These are phyloP conservation scores for Emmonsia crescens DNA, from an alignment of 2,329 filamentous ascomycete genomes.

Conservation along the genomic window DNA sequence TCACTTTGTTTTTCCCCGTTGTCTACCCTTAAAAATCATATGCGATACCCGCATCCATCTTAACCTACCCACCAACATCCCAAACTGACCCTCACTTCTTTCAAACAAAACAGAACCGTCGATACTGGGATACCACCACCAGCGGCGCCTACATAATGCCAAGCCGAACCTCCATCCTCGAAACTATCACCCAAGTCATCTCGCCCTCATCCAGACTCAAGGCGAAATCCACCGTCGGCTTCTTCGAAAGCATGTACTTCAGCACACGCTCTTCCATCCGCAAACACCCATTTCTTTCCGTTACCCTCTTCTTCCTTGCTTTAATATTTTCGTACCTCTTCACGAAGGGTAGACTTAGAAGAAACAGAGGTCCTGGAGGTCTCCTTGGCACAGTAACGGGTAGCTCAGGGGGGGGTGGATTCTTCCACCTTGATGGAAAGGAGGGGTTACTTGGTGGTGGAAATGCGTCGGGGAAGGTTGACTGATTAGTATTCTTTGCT, in stretches of 20 bases:
- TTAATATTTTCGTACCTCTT: conserved; percentile 23
- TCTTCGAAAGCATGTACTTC: conserved; percentile 38
- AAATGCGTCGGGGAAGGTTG: conserved; percentile 35
- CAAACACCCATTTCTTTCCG: conserved; percentile 35
- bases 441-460: conserved; percentile 34
- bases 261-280: conserved; percentile 32
- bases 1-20: neutral
- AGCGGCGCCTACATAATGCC: conserved; percentile 84
- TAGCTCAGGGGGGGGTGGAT: conserved; percentile 27
- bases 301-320: conserved; percentile 29
- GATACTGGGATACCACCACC: conserved; percentile 88
- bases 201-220: conserved; percentile 38
- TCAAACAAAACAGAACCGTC: conserved; percentile 54
- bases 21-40: neutral
- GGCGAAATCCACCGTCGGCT: conserved; percentile 40
- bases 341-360: conserved; percentile 23
- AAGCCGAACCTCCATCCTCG: conserved; percentile 79
- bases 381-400: conserved; percentile 24
- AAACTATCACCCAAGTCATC: conserved; percentile 53
- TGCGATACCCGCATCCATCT: neutral
- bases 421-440: conserved; percentile 40
- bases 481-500: conserved; percentile 21
- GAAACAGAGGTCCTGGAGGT: conserved; percentile 21
- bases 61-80: neutral
- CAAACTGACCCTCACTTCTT: conserved; percentile 18